Evolutionary conservation across 345 rosid genomes (phyloP).

Genomic region (Euphorbia peplus): DNA sequence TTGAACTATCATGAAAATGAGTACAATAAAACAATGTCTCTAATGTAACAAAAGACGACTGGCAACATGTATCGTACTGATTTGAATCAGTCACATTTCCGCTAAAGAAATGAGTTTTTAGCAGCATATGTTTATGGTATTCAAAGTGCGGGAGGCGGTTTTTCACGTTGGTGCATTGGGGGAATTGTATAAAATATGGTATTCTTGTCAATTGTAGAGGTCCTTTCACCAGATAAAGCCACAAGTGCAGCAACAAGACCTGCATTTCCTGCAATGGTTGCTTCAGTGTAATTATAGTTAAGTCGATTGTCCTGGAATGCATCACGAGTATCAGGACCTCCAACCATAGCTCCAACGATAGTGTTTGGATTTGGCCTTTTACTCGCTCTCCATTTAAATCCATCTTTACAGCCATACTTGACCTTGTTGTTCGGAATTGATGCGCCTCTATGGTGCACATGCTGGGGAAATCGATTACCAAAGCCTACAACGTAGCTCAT

Average conservation of each 20-base stretch:
- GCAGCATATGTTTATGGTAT: constrained; percentile 1
- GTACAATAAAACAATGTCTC: neutral
- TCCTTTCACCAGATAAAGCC: constrained; percentile 18
- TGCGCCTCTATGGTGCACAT: constrained; percentile 24
- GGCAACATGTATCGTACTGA: neutral
- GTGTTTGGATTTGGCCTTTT: constrained; percentile 22
- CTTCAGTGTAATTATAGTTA: constrained; percentile 25
- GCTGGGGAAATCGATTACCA: constrained; percentile 13
- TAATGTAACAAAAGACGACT: neutral
- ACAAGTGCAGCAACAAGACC: constrained; percentile 24
- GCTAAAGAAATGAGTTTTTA: neutral
- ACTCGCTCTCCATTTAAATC: constrained; percentile 18
- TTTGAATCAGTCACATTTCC: neutral
- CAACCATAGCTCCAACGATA: constrained; percentile 25
- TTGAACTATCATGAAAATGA: neutral
- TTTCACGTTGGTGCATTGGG: constrained; percentile 3
- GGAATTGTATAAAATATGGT: constrained; percentile 21
- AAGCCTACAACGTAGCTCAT: constrained; percentile 28
- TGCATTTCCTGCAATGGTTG: constrained; percentile 25
- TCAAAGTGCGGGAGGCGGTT: constrained; percentile 16
- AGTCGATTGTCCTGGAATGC: constrained; percentile 20
- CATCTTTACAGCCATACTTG: constrained; percentile 18
- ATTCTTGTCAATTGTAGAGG: constrained; percentile 18
- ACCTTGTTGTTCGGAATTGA: constrained; percentile 20
- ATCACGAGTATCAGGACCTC: constrained; percentile 15